These are phyloP conservation scores for Salix purpurea DNA, from an alignment of 345 rosid genomes.

Conservation along the genomic window DNA sequence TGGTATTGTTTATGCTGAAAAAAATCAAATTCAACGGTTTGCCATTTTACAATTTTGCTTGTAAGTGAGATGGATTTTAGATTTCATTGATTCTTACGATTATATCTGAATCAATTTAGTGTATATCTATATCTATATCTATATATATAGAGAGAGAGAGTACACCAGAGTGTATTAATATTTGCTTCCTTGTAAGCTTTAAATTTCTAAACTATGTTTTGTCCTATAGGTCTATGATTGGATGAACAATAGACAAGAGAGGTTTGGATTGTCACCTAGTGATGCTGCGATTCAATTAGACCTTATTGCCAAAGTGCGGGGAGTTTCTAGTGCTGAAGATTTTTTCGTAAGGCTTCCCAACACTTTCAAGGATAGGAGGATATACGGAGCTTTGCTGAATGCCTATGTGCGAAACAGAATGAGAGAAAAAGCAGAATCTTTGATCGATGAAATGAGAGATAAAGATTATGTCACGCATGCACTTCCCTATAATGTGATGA, in stretches of 20 bases:
- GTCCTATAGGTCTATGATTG: constrained; percentile 70
- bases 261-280: constrained; percentile 65
- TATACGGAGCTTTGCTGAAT: constrained; percentile 79
- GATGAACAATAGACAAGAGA: constrained; percentile 76
- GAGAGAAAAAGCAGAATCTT: constrained; percentile 66
- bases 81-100: neutral
- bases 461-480: constrained; percentile 58
- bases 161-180: too few species aligned
- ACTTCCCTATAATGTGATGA: constrained; percentile 90
- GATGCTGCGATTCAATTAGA: constrained; percentile 95
- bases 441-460: constrained; percentile 60
- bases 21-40: neutral
- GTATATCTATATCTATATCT: too few species aligned
- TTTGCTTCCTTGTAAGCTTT: neutral
- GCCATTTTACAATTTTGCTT: neutral
- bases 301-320: constrained; percentile 75
- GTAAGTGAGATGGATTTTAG: neutral
- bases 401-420: constrained; percentile 56
- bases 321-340: constrained; percentile 63
- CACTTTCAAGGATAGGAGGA: constrained; percentile 66
- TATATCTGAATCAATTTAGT: neutral
- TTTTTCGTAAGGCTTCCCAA: constrained; percentile 57
- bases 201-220: neutral
- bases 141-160: too few species aligned
- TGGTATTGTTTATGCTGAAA: neutral